Evolutionary conservation across 2,329 filamentous ascomycete genomes (phyloP).

Genomic region (Diaporthe sp.): DNA sequence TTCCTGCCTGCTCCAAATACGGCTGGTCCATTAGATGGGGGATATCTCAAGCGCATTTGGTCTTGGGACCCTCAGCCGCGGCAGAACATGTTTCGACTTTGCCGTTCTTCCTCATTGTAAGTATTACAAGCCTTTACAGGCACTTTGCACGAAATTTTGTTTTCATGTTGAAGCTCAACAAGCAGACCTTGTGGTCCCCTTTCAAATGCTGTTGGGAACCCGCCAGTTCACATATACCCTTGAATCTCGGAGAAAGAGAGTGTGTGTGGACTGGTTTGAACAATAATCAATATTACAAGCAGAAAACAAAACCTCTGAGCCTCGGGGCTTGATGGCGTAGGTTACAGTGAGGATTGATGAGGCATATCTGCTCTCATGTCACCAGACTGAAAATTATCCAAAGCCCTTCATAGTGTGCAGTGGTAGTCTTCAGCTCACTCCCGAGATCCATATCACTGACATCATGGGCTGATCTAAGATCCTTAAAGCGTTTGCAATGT

Average conservation of each 20-base stretch:
- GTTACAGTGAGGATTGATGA: not conserved
- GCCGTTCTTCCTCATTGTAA: not conserved
- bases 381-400: not conserved
- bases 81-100: not conserved
- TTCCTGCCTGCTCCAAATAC: not conserved
- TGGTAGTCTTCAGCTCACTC: too few relatives aligned
- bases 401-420: too few relatives aligned
- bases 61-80: too few relatives aligned
- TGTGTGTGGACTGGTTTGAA: not conserved
- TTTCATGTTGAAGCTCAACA: not conserved
- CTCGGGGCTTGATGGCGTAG: not conserved
- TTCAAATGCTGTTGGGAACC: too few relatives aligned
- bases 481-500: not conserved
- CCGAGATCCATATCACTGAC: too few relatives aligned
- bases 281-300: rapidly evolving
- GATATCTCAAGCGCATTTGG: too few relatives aligned
- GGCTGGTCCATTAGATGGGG: too few relatives aligned
- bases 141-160: not conserved
- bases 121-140: too few relatives aligned
- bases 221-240: not conserved
- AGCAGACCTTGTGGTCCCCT: not conserved
- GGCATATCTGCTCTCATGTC: not conserved
- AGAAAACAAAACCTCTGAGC: rapidly evolving
- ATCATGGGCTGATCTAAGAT: too few relatives aligned
- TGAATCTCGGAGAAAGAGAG: rapidly evolving